These are phyloP conservation scores for Cryptosporidium parvum DNA, from an alignment of 169 alveolate genomes.

Conservation along the genomic window DNA sequence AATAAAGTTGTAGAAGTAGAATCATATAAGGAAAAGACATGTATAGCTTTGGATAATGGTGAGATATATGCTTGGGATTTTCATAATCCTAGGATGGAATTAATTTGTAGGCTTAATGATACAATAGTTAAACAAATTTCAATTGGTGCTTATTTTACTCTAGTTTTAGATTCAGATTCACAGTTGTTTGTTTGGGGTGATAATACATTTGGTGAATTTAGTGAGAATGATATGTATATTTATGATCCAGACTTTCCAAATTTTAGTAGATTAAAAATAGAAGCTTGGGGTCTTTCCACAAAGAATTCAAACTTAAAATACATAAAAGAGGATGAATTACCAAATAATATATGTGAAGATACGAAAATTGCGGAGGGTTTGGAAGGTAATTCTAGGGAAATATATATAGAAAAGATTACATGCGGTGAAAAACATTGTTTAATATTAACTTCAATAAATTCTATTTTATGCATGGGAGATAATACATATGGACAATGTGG, in stretches of 20 bases:
- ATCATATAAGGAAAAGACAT: conserved; percentile 48
- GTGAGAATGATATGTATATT: conserved; percentile 4
- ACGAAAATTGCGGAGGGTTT: background rate
- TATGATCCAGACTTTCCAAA: conserved; percentile 49
- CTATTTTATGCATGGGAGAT: conserved; percentile 60
- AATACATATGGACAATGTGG: conserved; percentile 75
- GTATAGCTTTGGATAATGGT: conserved; percentile 50
- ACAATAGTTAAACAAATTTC: conserved; percentile 30
- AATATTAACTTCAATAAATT: conserved; percentile 31
- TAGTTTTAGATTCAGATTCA: conserved; percentile 29
- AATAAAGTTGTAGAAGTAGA: conserved; percentile 38
- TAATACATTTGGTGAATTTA: conserved; percentile 65
- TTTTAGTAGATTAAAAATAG: conserved; percentile 28
- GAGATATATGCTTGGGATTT: conserved; percentile 55
- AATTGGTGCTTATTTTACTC: conserved; percentile 56
- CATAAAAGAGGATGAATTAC: background rate
- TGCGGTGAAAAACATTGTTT: conserved; percentile 73
- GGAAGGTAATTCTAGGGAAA: background rate
- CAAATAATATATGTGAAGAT: background rate
- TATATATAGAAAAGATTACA: conserved; percentile 38
- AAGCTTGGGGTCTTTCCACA: conserved; percentile 57
- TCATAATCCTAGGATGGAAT: conserved; percentile 39
- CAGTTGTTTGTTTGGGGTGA: conserved; percentile 75
- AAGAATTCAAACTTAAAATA: background rate
- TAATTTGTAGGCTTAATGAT: conserved; percentile 12